Evolutionary conservation across 768 basidiomycete species (phyloP).

Genomic region (Crepidotus variabilis): DNA sequence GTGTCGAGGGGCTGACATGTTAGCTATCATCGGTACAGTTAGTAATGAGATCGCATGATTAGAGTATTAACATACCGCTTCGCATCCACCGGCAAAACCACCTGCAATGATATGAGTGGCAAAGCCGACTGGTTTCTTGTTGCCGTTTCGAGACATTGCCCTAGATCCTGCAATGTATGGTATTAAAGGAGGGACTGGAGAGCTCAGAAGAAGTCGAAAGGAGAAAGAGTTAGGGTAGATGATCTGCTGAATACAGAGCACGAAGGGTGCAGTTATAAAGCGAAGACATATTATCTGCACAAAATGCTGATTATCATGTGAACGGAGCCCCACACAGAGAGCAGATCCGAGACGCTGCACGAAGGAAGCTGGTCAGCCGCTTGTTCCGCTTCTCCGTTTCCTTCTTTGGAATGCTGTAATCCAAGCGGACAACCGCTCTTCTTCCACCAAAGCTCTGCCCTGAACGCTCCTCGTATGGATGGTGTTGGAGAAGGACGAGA

Average conservation of each 20-base stretch:
- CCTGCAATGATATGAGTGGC: slow-evolving; percentile 93
- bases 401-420: neutral
- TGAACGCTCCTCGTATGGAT: neutral
- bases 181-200: neutral
- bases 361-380: slow-evolving; percentile 17
- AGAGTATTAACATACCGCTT: slow-evolving; percentile 59
- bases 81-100: slow-evolving; percentile 89
- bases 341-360: slow-evolving; percentile 10
- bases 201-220: neutral
- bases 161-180: slow-evolving; percentile 2
- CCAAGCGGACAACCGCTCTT: slow-evolving; percentile 23
- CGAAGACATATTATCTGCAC: slow-evolving; percentile 10
- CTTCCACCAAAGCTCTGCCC: slow-evolving; percentile 14
- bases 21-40: slow-evolving; percentile 37
- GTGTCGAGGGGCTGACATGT: slow-evolving; percentile 94
- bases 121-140: slow-evolving; percentile 78
- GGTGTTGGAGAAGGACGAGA: neutral
- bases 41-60: neutral
- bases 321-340: slow-evolving; percentile 15
- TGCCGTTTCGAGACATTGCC: slow-evolving; percentile 50
- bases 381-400: slow-evolving; percentile 14
- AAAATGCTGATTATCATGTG: slow-evolving; percentile 24
- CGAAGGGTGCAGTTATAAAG: slow-evolving; percentile 14
- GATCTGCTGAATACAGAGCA: slow-evolving; percentile 3
- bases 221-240: slow-evolving; percentile 7